phyloP scores from a whole-genome alignment of 148 eudicot species.

The Chenopodium formosanum region DNA sequence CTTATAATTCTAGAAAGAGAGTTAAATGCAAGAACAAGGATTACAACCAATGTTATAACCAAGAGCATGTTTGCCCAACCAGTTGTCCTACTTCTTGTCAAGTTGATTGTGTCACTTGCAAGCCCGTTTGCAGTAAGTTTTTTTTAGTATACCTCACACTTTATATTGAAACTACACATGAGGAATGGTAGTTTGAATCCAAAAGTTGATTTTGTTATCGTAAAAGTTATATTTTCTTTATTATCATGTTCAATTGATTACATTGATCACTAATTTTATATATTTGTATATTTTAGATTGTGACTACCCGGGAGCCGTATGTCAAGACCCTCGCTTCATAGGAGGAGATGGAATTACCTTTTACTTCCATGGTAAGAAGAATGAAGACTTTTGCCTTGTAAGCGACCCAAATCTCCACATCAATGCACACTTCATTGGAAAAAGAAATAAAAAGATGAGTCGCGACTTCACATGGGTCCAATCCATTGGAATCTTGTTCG shows the following conservation, averaged over 20 bases:
- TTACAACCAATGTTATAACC: constrained; percentile 33
- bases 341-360: constrained; percentile 54
- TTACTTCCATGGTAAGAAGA: constrained; percentile 55
- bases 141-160: neutral
- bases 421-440: constrained; percentile 53
- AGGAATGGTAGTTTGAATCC: neutral
- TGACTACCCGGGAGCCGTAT: constrained; percentile 51
- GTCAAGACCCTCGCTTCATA: constrained; percentile 56
- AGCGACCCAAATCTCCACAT: constrained; percentile 52
- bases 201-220: neutral
- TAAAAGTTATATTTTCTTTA: too few relatives aligned
- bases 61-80: constrained; percentile 36
- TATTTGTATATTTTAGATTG: constrained; percentile 28
- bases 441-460: constrained; percentile 27
- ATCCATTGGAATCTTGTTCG: constrained; percentile 46
- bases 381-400: constrained; percentile 45
- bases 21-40: constrained; percentile 35
- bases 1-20: constrained; percentile 34
- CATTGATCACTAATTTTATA: neutral
- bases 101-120: constrained; percentile 41
- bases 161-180: neutral
- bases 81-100: constrained; percentile 38
- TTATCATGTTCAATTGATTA: neutral
- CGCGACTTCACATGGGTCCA: constrained; percentile 63
- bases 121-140: constrained; percentile 44